phyloP scores from a whole-genome alignment of 306 rosid species.

The Lathyrus oleraceus region DNA sequence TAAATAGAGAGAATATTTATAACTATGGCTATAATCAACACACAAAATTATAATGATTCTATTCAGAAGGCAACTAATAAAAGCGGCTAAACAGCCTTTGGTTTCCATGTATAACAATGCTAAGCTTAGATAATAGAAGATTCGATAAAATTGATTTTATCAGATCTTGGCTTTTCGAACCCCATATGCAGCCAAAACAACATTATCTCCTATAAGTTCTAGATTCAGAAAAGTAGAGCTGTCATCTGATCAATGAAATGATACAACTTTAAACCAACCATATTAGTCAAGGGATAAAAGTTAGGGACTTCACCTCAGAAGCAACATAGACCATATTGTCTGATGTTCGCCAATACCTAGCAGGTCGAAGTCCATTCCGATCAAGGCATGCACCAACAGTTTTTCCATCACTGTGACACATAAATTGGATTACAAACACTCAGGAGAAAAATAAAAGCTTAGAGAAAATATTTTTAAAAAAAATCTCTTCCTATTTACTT shows the following conservation, averaged over 20 bases:
- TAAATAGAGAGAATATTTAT: background rate
- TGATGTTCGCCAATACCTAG: constrained; percentile 98
- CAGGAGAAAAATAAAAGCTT: constrained; percentile 33
- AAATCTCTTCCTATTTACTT: background rate
- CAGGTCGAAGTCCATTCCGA: constrained; percentile 98
- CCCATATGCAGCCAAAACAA: constrained; percentile 22
- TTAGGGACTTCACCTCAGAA: constrained; percentile 78
- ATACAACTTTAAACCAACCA: constrained; percentile 30
- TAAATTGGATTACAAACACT: constrained; percentile 36
- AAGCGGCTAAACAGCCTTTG: background rate
- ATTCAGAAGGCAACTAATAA: background rate
- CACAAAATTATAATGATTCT: background rate
- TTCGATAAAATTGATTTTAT: constrained; percentile 4
- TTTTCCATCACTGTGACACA: constrained; percentile 86
- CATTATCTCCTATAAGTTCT: constrained; percentile 27
- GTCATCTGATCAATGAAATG: constrained; percentile 29
- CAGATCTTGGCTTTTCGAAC: constrained; percentile 20
- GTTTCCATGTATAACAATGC: background rate
- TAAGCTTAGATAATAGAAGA: background rate
- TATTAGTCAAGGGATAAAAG: constrained; percentile 31
- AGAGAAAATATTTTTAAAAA: constrained; percentile 10
- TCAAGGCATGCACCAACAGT: constrained; percentile 99
- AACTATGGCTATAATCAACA: too few relatives aligned
- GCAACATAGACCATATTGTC: constrained; percentile 98
- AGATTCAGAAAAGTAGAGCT: constrained; percentile 19